Base-by-base conservation (phyloP, 805 yeast species). In the Yamadazyma scolyti region DNA sequence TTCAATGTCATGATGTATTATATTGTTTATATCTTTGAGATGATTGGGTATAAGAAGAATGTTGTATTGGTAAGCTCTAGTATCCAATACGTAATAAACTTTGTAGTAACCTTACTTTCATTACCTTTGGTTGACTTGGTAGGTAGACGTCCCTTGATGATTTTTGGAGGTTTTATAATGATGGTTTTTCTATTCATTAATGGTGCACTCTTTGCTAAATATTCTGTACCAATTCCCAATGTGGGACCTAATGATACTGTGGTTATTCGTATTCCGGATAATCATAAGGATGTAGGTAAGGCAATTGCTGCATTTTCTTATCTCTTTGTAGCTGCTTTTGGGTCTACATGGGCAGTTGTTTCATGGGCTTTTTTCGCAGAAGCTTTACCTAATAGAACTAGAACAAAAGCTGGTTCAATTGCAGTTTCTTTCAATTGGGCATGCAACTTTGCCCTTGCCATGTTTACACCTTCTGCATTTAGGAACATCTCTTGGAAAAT, bases 1-100 rank as follows among this genome's bases (percentile, higher is more conserved):
- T 70, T 73, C 68, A 77, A 77, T 47, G 76, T 74, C 37, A 66
- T 76, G 64, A 74, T 77, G 72, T 77, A 77, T 65, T 77, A 76
- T 45, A 71, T 77, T 37, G 79, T 76, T 23, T 67, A 73, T 48
- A 68, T 78, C 39, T 76, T 79, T 60, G 59, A 68, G 34, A 73
- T 76, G 77, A 77, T 79, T 14, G 82, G 82, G 20, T 61, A 66
- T 52, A 36, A 43, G 9, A 72, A 74, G 20, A 59, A 69, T 43
- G 56, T 72, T 13, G 61, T 62, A 39, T 57, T 71, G 43, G 62
- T 75, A 27, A 55, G 79, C 2, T 68, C 77, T 20, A 68, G 76
- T 11, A 65, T 76, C 38, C 77, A 73, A 47, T 75, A 75, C 47
- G 67, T 71, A 23, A 40, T 71, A 37, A 71, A 73, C 49, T 59